Evolutionary conservation across 2,329 filamentous ascomycete genomes (phyloP), one percentile per base, ranked within the genome.

Genomic region (Claviceps pusilla): DNA sequence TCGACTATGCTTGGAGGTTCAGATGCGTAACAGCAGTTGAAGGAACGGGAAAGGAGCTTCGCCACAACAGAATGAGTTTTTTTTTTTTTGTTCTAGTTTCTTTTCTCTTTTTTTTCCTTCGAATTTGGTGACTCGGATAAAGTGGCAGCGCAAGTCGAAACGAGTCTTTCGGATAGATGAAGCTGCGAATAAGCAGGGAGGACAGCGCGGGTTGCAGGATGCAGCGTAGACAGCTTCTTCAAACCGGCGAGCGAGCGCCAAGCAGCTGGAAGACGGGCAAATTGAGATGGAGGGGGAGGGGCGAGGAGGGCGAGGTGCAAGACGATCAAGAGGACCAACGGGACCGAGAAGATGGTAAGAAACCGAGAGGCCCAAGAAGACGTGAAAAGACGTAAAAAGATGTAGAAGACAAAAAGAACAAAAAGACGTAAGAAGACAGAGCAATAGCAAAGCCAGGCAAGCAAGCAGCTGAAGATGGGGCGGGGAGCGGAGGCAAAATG

Each of bases 41-140:
- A 19, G 29, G 19, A n/a, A 10, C 42, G 37, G 3, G 11, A 37
- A 49, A n/a, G 42, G 10, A 46, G 51, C 39, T 53, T 42, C 24
- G 51, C 39, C 41, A 41, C 29, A 33, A 45, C 54, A 52, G 43
- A 52, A 52, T 52, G 39, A 48, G 49, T 50, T 55, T 47, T 16
- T 49, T 48, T 48, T 39, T 43, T 55, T 47, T 39, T 19, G 19
- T 19, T 19, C 19, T 19, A 19, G 19, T 19, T 24, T 24, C 3
- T 24, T 24, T 24, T 24, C 24, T 24, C 24, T 24, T 24, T 24
- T 24, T 24, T 2, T 24, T 24, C 2, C 3, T 48, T 48, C 29
- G 43, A 5, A 19, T 29, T 37, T 43, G 31, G 47, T 39, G 28
- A 47, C 52, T 14, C 16, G 19, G 29, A 28, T 19, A 16, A 11